Evolutionary conservation across 257 asterid genomes (phyloP).

Genomic region (Solanum verrucosum): DNA sequence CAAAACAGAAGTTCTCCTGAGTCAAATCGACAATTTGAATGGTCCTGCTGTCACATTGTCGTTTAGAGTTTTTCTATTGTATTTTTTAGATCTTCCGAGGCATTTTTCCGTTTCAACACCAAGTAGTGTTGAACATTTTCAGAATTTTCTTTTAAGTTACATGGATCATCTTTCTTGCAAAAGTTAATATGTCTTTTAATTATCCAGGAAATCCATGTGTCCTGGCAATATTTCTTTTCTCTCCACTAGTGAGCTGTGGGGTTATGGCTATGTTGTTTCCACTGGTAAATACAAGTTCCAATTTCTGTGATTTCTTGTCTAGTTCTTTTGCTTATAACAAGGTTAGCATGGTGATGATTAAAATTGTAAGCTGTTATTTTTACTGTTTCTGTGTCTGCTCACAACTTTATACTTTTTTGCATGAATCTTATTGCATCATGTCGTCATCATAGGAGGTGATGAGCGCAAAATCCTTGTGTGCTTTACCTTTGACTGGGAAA

Average conservation of each 20-base stretch:
- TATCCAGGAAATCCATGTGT: conserved; percentile 85
- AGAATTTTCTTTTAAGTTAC: neutral
- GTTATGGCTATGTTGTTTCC: conserved; percentile 89
- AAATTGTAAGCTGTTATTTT: neutral
- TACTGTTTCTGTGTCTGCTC: neutral
- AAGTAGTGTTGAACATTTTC: neutral
- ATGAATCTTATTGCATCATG: neutral
- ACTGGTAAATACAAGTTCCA: conserved; percentile 36
- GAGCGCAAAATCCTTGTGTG: neutral
- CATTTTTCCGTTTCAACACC: neutral
- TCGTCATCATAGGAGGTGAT: neutral
- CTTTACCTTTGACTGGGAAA: neutral
- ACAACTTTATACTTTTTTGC: neutral
- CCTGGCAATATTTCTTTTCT: conserved; percentile 56
- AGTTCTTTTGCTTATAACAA: neutral
- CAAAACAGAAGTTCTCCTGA: neutral
- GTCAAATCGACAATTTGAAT: neutral
- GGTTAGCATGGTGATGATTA: neutral
- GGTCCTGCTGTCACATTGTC: neutral
- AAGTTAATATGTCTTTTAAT: neutral
- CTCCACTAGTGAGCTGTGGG: conserved; percentile 95
- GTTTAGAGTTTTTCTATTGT: neutral
- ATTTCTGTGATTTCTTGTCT: neutral
- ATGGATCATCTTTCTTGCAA: neutral
- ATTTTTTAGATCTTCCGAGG: neutral